Conservation (phyloP, 495 filamentous ascomycete species). For the Lasiosphaeriaceae sp. region DNA sequence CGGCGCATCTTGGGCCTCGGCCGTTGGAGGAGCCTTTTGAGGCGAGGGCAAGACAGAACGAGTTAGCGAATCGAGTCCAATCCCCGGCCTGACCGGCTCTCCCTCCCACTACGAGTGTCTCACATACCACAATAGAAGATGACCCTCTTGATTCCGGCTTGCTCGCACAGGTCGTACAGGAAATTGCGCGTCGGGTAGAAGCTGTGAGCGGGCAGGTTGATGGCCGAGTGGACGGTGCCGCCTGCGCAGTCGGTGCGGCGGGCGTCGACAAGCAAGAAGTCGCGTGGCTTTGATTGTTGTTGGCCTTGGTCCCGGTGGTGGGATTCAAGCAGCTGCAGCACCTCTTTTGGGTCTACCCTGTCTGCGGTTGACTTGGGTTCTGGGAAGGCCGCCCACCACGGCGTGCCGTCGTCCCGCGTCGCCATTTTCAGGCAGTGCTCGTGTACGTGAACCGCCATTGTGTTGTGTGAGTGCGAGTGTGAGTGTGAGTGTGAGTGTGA, state of each 20-base stretch:
- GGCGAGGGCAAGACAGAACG: too few relatives aligned
- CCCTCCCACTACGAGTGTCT: too few relatives aligned
- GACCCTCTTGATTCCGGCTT: conserved; percentile 40
- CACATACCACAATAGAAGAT: conserved; percentile 48
- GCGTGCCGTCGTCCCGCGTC: conserved; percentile 25
- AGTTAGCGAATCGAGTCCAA: background rate
- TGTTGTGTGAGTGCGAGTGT: too few relatives aligned
- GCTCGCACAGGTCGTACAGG: conserved; percentile 38
- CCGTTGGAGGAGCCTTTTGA: conserved; percentile 38
- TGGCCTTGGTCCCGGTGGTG: background rate
- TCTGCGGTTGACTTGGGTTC: conserved; percentile 14
- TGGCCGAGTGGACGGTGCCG: conserved; percentile 24
- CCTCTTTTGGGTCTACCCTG: conserved; percentile 12
- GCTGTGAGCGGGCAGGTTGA: conserved; percentile 48
- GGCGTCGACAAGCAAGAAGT: conserved; percentile 30
- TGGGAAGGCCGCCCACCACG: conserved; percentile 43
- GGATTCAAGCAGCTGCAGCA: conserved; percentile 14
- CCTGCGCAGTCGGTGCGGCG: conserved; percentile 29
- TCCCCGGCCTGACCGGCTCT: too few relatives aligned
- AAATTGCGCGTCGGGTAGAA: conserved; percentile 39
- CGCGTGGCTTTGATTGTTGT: background rate
- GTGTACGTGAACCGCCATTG: conserved; percentile 19
- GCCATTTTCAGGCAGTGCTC: conserved; percentile 30
- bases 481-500: too few relatives aligned
- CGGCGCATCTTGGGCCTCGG: conserved; percentile 44